These are phyloP conservation scores for Leishmania major DNA, from an alignment of 208 protist species.

Conservation along the genomic window DNA sequence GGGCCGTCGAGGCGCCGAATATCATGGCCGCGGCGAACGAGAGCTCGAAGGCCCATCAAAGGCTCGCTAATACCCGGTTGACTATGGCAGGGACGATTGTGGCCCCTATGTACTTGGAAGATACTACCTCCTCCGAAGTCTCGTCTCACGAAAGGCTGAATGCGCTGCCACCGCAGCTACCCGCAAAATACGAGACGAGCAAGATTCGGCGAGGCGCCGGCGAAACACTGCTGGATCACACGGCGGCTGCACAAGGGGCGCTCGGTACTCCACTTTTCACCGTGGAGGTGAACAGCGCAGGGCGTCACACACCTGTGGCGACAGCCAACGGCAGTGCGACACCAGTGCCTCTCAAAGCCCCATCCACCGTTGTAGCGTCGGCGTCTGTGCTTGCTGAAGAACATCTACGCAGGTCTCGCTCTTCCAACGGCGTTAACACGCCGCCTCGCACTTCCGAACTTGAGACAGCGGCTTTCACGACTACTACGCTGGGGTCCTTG, in stretches of 20 bases:
- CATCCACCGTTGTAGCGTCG: background rate
- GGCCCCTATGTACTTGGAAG: conserved; percentile 20
- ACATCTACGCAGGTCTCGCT: background rate
- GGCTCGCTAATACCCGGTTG: background rate
- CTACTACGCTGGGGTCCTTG: background rate
- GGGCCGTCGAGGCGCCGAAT: background rate
- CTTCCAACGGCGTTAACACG: background rate
- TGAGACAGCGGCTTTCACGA: background rate
- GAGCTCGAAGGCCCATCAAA: background rate
- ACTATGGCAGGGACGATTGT: background rate
- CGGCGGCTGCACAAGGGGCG: background rate
- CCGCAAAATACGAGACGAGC: background rate
- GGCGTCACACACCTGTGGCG: background rate
- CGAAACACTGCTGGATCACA: background rate
- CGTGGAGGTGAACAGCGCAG: background rate
- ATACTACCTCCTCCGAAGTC: conserved; percentile 17
- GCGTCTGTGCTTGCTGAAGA: background rate
- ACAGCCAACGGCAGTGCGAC: background rate
- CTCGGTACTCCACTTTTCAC: background rate
- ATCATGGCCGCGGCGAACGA: background rate
- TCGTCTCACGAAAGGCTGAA: background rate
- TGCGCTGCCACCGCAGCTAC: background rate
- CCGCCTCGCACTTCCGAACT: background rate
- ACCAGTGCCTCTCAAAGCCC: background rate
- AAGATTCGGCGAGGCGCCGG: background rate